phyloP scores from a whole-genome alignment of 495 filamentous ascomycete species.

The Oidiodendron maius region DNA sequence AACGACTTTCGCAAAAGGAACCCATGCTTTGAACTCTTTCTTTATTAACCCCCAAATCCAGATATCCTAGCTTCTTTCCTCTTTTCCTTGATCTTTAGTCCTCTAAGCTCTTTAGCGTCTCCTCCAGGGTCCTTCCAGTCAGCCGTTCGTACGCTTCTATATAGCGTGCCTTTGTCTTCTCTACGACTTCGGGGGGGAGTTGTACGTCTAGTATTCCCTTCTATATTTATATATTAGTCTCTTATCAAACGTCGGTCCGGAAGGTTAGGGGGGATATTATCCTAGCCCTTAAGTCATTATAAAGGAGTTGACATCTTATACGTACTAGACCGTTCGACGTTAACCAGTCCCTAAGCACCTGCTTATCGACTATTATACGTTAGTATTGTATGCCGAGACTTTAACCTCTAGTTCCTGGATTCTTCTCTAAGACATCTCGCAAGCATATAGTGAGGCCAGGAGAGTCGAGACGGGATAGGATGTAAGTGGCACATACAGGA shows the following conservation, averaged over 20 bases:
- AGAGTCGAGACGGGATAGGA: slow-evolving; percentile 54
- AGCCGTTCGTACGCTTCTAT: slow-evolving; percentile 35
- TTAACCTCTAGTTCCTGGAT: slow-evolving; percentile 28
- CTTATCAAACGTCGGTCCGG: slow-evolving; percentile 5
- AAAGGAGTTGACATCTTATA: slow-evolving; percentile 3
- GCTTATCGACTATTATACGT: slow-evolving; percentile 83
- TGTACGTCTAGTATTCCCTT: slow-evolving; percentile 62
- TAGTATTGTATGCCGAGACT: slow-evolving; percentile 57
- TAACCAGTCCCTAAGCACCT: slow-evolving; percentile 83
- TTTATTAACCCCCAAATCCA: slow-evolving; percentile 1
- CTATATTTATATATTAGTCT: slow-evolving; percentile 29
- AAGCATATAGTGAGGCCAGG: slow-evolving; percentile 52
- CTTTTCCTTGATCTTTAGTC: slow-evolving; percentile 6
- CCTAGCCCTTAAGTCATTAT: neutral
- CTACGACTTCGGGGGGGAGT: slow-evolving; percentile 56
- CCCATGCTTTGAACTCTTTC: neutral
- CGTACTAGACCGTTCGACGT: slow-evolving; percentile 41
- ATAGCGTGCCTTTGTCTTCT: slow-evolving; percentile 5
- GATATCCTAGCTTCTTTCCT: slow-evolving; percentile 1
- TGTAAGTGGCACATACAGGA: slow-evolving; percentile 37
- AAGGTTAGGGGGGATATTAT: neutral
- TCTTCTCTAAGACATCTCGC: slow-evolving; percentile 2
- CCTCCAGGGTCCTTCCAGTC: slow-evolving; percentile 36
- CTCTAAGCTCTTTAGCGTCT: slow-evolving; percentile 13
- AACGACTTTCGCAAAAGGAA: neutral